phyloP scores from a whole-genome alignment of 129 eudicot species.

The Lactuca saligna region DNA sequence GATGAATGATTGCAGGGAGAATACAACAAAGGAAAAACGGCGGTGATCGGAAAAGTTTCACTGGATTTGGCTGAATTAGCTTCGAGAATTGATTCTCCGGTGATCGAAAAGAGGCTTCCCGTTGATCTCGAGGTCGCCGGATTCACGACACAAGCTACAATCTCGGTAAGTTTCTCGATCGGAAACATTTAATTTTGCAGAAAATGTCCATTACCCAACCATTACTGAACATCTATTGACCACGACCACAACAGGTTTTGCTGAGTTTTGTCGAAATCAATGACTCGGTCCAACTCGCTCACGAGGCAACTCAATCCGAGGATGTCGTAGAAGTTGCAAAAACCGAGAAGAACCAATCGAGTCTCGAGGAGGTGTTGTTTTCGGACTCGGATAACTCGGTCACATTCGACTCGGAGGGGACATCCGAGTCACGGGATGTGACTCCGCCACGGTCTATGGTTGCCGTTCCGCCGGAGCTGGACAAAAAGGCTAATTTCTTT shows the following conservation, averaged over 20 bases:
- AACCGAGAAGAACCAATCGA: constrained; percentile 28
- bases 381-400: constrained; percentile 36
- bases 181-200: background rate
- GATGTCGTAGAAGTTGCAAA: background rate
- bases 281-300: constrained; percentile 24
- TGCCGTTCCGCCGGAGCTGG: constrained; percentile 6
- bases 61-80: constrained; percentile 53
- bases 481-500: constrained; percentile 55
- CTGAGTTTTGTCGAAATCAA: constrained; percentile 51
- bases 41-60: constrained; percentile 48
- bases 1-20: constrained; percentile 40
- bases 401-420: constrained; percentile 28
- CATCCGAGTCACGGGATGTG: constrained; percentile 26
- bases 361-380: constrained; percentile 35
- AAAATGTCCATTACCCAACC: constrained; percentile 4
- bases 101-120: constrained; percentile 45
- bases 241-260: constrained; percentile 29
- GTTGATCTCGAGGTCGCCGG: constrained; percentile 46
- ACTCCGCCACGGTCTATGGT: constrained; percentile 21
- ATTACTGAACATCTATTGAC: background rate
- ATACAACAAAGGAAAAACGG: constrained; percentile 43
- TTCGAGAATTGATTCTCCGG: constrained; percentile 29
- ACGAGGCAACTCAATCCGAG: constrained; percentile 18
- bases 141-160: constrained; percentile 41
- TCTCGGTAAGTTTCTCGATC: constrained; percentile 39